Percentiles rank a stretch among this genome's conserved stretches.
These are phyloP conservation scores for Aspergillus fumigatus DNA, from an alignment of 2,329 filamentous ascomycete species.

Conservation along the genomic window DNA sequence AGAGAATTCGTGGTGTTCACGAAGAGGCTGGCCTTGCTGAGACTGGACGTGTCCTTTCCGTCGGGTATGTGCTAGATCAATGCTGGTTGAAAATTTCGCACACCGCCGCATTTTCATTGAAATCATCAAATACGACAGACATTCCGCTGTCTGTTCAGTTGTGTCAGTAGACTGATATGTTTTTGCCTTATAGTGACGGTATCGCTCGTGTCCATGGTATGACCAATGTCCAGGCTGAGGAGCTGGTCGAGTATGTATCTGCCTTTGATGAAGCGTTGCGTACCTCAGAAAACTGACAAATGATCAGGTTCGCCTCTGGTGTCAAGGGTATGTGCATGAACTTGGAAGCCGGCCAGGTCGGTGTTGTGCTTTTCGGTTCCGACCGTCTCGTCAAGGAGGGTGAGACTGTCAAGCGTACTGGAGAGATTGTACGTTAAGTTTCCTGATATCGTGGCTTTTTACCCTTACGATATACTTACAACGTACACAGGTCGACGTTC, in stretches of 20 bases:
- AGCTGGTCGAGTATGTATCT: slow-evolving; percentile 92
- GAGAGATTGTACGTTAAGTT: slow-evolving; percentile 78
- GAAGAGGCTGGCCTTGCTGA: slow-evolving; percentile 95
- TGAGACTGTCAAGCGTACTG: slow-evolving; percentile 99
- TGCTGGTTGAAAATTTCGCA: slow-evolving; percentile 27
- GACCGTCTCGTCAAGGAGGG: slow-evolving; percentile 99
- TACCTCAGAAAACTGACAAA: slow-evolving; percentile 23
- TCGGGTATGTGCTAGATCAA: slow-evolving; percentile 70
- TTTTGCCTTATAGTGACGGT: slow-evolving; percentile 73
- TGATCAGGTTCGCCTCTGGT: slow-evolving; percentile 86
- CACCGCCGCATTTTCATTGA: slow-evolving; percentile 24
- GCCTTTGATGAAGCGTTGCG: slow-evolving; percentile 12
- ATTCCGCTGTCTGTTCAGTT: background rate
- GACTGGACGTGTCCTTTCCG: slow-evolving; percentile 97
- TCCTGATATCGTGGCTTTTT: background rate
- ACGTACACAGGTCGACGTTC: slow-evolving; percentile 75
- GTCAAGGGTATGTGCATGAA: slow-evolving; percentile 99
- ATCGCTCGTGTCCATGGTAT: slow-evolving; percentile 99
- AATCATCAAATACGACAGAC: slow-evolving; percentile 23
- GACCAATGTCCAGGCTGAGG: slow-evolving; percentile 99
- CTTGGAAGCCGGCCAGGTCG: slow-evolving; percentile 99
- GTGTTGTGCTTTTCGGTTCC: slow-evolving; percentile 99
- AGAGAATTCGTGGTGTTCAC: slow-evolving; percentile 97
- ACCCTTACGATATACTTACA: slow-evolving; percentile 9
- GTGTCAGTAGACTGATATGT: slow-evolving; percentile 14